Evolutionary conservation across 2,329 filamentous ascomycete species (phyloP).

Genomic region (Lachnellula cervina): DNA sequence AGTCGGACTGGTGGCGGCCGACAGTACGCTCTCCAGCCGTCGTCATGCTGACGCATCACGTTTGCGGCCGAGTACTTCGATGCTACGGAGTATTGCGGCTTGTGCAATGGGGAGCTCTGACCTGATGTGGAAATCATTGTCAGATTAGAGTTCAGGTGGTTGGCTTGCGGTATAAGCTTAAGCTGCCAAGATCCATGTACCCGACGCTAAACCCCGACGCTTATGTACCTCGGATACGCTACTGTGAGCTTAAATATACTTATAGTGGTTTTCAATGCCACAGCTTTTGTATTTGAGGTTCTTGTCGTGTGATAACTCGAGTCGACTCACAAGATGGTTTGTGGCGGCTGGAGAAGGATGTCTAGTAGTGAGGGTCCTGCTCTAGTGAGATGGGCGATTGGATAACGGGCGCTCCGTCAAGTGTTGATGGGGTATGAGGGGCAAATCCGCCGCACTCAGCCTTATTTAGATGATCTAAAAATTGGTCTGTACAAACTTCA

Average conservation of each 20-base stretch:
- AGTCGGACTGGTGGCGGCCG: not conserved
- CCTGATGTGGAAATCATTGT: not conserved
- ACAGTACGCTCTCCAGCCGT: not conserved
- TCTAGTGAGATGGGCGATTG: no score
- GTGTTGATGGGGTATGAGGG: no score
- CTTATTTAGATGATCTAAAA: no score
- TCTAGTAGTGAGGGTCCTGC: no score
- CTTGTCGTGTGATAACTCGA: no score
- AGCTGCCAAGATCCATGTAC: not conserved
- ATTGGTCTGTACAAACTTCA: no score
- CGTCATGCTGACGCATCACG: not conserved
- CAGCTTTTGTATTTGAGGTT: not conserved
- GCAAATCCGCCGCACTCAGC: no score
- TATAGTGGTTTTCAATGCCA: not conserved
- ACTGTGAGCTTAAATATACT: not conserved
- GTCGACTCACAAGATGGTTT: no score
- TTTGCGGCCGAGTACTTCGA: not conserved
- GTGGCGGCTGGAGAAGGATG: no score
- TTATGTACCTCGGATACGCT: not conserved
- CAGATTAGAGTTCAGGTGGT: no score
- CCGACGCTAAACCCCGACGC: not conserved
- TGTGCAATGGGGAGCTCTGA: not conserved
- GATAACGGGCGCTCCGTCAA: no score
- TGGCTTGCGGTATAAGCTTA: no score
- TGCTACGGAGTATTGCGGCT: not conserved